Percentiles rank a stretch among this genome's conserved stretches.
Evolutionary conservation across 2,329 filamentous ascomycete species (phyloP).

Genomic region (Pleomassaria siparia): DNA sequence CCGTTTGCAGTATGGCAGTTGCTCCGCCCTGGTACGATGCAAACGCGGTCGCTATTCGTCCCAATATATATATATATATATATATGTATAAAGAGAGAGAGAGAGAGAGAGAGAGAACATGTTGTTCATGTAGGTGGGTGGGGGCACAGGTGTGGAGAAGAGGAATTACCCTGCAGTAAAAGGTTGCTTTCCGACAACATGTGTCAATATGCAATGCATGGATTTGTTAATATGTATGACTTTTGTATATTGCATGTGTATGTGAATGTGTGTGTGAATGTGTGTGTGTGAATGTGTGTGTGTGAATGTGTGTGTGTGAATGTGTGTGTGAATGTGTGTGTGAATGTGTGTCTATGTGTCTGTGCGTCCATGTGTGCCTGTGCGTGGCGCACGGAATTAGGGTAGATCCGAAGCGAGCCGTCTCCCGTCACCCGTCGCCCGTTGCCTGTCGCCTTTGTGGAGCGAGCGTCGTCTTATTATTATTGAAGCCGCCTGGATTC

Average conservation of each 20-base stretch:
- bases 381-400: conserved; percentile 1
- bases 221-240: conserved; percentile 7
- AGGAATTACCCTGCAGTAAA: neutral
- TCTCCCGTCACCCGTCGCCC: conserved; percentile 1
- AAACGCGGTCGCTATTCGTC: conserved; percentile 4
- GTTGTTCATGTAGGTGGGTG: conserved; percentile 1
- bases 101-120: no score
- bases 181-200: neutral
- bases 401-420: neutral
- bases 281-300: neutral
- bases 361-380: neutral
- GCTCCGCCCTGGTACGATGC: conserved; percentile 10
- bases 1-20: conserved; percentile 18
- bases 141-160: neutral
- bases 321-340: neutral
- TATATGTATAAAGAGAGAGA: no score
- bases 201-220: conserved; percentile 3
- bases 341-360: neutral
- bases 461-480: conserved; percentile 4
- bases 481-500: conserved; percentile 4
- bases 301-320: conserved; percentile 1
- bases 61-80: no score
- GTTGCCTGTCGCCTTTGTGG: conserved; percentile 11
- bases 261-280: neutral
- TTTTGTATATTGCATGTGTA: neutral